A percentile compares a stretch with the other conserved stretches of the same genome.
Evolutionary conservation across 192 early-diverging fungal genomes (phyloP).

Genomic region (Dispira parvispora): DNA sequence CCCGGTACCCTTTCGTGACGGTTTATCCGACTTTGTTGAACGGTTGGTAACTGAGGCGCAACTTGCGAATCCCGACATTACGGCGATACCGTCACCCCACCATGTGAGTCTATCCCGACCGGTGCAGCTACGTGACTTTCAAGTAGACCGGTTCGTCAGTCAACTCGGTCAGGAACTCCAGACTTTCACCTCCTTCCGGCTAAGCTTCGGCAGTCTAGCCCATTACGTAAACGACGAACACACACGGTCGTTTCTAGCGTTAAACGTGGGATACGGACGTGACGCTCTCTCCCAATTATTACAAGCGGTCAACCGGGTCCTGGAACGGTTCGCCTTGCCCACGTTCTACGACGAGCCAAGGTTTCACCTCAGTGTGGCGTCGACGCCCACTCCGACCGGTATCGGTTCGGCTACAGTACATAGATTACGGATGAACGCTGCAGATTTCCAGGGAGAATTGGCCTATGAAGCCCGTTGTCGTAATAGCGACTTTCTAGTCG

Average conservation of each 20-base stretch:
- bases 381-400: not conserved
- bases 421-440: not conserved
- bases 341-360: conserved; percentile 20
- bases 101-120: conserved; percentile 26
- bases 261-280: conserved; percentile 17
- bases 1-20: not conserved
- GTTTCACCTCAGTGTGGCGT: conserved; percentile 24
- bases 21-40: not conserved
- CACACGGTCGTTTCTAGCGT: conserved; percentile 20
- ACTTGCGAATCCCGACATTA: no score
- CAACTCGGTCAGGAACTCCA: conserved; percentile 14
- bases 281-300: conserved; percentile 13
- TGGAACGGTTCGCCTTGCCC: conserved; percentile 19
- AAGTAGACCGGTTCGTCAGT: conserved; percentile 18
- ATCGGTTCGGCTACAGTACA: not conserved
- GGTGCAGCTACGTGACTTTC: conserved; percentile 25
- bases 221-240: conserved; percentile 18
- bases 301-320: conserved; percentile 19
- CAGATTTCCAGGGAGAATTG: not conserved
- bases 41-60: not conserved
- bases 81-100: not conserved
- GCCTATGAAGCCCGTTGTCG: not conserved
- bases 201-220: conserved; percentile 17
- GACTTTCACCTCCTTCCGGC: conserved; percentile 9
- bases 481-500: not conserved